A percentile compares a stretch with the other conserved stretches of the same genome.
These are phyloP conservation scores for Ustilago trichophora DNA, from an alignment of 1,284 basidiomycete genomes.

Conservation along the genomic window DNA sequence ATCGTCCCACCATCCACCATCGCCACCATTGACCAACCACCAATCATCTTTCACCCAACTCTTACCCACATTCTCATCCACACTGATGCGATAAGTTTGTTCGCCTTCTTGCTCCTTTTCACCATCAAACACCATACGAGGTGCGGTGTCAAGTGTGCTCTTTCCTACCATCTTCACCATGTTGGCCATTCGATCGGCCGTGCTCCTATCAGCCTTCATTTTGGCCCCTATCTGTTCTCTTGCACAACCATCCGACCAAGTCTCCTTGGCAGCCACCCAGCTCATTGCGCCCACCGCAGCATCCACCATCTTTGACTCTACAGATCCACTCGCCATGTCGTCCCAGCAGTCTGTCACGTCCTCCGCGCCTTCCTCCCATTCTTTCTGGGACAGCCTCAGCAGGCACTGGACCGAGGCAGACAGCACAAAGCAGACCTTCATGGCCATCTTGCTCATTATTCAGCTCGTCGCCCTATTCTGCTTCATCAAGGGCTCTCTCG, in stretches of 20 bases:
- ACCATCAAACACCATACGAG: slow-evolving; percentile 8
- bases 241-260: slow-evolving; percentile 3
- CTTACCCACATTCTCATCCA: too few relatives aligned
- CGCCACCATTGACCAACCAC: too few relatives aligned
- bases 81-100: too few relatives aligned
- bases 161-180: not conserved
- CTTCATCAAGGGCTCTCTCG: slow-evolving; percentile 39
- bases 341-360: not conserved
- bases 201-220: not conserved
- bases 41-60: too few relatives aligned
- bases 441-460: slow-evolving; percentile 40
- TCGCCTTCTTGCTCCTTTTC: not conserved
- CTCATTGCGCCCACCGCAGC: not conserved
- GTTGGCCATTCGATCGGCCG: not conserved
- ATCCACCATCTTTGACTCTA: not conserved
- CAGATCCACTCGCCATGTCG: slow-evolving; percentile 9
- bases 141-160: slow-evolving; percentile 15
- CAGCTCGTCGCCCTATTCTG: slow-evolving; percentile 30
- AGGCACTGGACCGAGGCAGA: slow-evolving; percentile 42
- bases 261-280: not conserved
- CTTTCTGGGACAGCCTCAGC: slow-evolving; percentile 27
- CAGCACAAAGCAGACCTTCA: slow-evolving; percentile 46
- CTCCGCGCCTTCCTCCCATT: slow-evolving; percentile 4
- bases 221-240: not conserved
- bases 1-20: too few relatives aligned